These are phyloP conservation scores for Fusarium newnesense DNA, from an alignment of 2,329 filamentous ascomycete genomes.

Conservation along the genomic window DNA sequence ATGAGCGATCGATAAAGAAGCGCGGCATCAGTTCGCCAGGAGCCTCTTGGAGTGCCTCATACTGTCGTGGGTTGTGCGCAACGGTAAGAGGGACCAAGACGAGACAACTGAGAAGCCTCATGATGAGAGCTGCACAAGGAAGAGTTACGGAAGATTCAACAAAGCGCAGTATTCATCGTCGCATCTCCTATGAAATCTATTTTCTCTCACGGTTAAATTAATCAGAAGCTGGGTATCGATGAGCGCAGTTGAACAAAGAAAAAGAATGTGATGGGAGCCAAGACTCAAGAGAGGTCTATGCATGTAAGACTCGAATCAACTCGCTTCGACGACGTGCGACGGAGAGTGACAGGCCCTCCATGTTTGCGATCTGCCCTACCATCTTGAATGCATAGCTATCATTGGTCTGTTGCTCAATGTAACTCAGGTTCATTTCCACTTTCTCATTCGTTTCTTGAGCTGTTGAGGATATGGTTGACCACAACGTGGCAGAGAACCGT, in stretches of 20 bases:
- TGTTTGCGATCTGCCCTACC: not conserved
- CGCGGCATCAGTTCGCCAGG: slow-evolving; percentile 46
- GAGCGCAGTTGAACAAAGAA: slow-evolving; percentile 16
- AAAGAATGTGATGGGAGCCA: slow-evolving; percentile 22
- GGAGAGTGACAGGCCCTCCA: slow-evolving; percentile 6
- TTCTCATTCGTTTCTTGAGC: slow-evolving; percentile 12
- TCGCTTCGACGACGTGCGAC: slow-evolving; percentile 5
- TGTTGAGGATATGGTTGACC: slow-evolving; percentile 1
- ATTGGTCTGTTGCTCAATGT: slow-evolving; percentile 2
- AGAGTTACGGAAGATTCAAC: not conserved
- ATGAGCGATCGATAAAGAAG: slow-evolving; percentile 44
- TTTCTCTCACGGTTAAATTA: not conserved
- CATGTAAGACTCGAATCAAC: slow-evolving; percentile 33
- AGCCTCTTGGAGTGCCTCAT: slow-evolving; percentile 35
- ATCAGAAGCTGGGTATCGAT: not conserved
- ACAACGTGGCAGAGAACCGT: slow-evolving; percentile 21
- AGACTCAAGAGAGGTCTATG: slow-evolving; percentile 25
- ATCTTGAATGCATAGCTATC: not conserved
- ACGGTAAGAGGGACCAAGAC: slow-evolving; percentile 19
- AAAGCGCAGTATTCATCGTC: slow-evolving; percentile 10
- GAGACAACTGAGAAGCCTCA: slow-evolving; percentile 30
- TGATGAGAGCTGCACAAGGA: slow-evolving; percentile 14
- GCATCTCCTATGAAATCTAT: slow-evolving; percentile 4
- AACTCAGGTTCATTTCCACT: slow-evolving; percentile 2
- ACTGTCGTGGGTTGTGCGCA: slow-evolving; percentile 30